These are phyloP conservation scores for Phoma herbarum DNA, from an alignment of 2,329 filamentous ascomycete species.

Conservation along the genomic window DNA sequence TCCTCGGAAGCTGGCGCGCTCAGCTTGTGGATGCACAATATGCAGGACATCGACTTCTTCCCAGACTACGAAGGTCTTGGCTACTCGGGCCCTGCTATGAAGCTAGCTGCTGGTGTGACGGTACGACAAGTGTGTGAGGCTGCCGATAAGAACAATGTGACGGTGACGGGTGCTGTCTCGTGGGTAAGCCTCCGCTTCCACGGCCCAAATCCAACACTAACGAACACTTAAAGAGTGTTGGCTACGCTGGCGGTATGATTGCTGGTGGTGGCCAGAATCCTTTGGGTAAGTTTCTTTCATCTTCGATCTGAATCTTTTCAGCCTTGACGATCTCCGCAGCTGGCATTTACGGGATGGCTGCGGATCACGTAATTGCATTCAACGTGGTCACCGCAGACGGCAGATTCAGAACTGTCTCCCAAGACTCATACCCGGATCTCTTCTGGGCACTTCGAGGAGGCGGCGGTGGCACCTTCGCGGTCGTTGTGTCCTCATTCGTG, in stretches of 20 bases:
- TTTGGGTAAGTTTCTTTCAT: background rate
- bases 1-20: constrained; percentile 18
- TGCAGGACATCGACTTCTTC: constrained; percentile 18
- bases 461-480: background rate
- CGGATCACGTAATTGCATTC: background rate
- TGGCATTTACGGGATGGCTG: background rate
- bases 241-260: background rate
- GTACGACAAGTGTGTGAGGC: background rate
- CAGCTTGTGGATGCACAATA: constrained; percentile 20
- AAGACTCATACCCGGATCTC: background rate
- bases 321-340: background rate
- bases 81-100: background rate
- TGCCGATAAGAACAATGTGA: background rate
- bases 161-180: background rate
- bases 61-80: constrained; percentile 6
- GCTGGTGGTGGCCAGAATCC: background rate
- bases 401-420: background rate
- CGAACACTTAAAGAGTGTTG: background rate
- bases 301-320: background rate
- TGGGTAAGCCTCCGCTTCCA: background rate
- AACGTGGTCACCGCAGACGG: background rate
- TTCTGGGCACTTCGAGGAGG: background rate
- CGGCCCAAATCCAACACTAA: background rate
- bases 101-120: background rate
- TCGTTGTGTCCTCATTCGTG: background rate